Percentiles rank a stretch among this genome's conserved stretches.
Evolutionary conservation across 2,329 filamentous ascomycete genomes (phyloP).

Genomic region (Cordyceps pruinosa): DNA sequence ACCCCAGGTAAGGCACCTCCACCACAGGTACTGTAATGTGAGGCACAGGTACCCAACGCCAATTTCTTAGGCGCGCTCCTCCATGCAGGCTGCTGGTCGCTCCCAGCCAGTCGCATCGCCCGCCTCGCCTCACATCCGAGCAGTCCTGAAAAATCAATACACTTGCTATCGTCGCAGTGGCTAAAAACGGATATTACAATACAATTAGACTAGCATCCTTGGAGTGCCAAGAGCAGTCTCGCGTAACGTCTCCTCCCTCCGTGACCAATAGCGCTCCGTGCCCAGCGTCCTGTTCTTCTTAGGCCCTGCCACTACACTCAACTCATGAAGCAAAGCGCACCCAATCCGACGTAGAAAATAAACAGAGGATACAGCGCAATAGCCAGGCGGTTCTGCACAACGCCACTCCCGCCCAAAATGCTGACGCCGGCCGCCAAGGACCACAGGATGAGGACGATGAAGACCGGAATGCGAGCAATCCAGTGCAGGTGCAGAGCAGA

Average conservation of each 20-base stretch:
- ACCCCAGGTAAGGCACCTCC: too few relatives aligned
- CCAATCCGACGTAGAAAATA: constrained; percentile 89
- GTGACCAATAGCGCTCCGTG: neutral
- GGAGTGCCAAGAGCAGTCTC: neutral
- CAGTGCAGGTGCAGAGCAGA: constrained; percentile 74
- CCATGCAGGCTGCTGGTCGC: neutral
- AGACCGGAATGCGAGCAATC: constrained; percentile 82
- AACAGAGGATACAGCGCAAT: constrained; percentile 93
- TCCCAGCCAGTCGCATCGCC: neutral
- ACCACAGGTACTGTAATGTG: too few relatives aligned
- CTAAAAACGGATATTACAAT: constrained; percentile 7
- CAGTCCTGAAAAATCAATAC: neutral
- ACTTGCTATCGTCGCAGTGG: constrained; percentile 3
- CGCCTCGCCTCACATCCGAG: neutral
- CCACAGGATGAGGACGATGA: constrained; percentile 83
- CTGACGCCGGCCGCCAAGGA: constrained; percentile 92
- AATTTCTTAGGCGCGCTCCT: neutral
- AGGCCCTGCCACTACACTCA: constrained; percentile 34
- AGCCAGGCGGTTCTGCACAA: constrained; percentile 88
- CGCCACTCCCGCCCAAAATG: constrained; percentile 89
- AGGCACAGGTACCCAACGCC: neutral
- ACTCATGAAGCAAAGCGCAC: constrained; percentile 95
- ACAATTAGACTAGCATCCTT: neutral
- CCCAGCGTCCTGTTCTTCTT: neutral
- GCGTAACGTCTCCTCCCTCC: neutral